Evolutionary conservation across 768 basidiomycete species (phyloP).

Genomic region (Tubosaeta sp.): DNA sequence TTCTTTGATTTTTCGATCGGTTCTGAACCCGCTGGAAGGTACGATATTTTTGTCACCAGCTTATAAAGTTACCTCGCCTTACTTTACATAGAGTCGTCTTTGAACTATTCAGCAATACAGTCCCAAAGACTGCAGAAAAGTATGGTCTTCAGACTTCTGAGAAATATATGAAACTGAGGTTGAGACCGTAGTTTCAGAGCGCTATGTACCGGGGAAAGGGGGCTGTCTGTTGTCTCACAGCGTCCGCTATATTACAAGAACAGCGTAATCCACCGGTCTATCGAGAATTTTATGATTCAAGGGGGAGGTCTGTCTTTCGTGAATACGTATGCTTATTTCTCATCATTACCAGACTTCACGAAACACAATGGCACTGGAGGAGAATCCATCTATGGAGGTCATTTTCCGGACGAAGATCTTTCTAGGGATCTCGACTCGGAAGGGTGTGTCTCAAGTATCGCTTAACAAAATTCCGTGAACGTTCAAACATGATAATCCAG

Average conservation of each 20-base stretch:
- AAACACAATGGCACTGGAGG: slow-evolving; percentile 77
- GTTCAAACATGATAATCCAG: slow-evolving; percentile 27
- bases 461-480: not conserved
- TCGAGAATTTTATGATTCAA: slow-evolving; percentile 77
- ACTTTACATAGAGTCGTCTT: slow-evolving; percentile 59
- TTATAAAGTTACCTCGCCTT: slow-evolving; percentile 10
- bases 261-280: slow-evolving; percentile 73
- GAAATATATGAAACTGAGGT: slow-evolving; percentile 8
- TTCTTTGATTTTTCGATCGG: slow-evolving; percentile 66
- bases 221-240: slow-evolving; percentile 58
- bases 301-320: slow-evolving; percentile 54
- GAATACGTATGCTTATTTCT: not conserved
- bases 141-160: slow-evolving; percentile 29
- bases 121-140: slow-evolving; percentile 82
- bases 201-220: slow-evolving; percentile 83
- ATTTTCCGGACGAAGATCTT: slow-evolving; percentile 78
- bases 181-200: slow-evolving; percentile 63
- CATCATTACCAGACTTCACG: slow-evolving; percentile 55
- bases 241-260: slow-evolving; percentile 81
- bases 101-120: slow-evolving; percentile 69
- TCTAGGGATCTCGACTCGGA: slow-evolving; percentile 57
- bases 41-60: slow-evolving; percentile 4
- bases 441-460: slow-evolving; percentile 39
- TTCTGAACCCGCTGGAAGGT: slow-evolving; percentile 54
- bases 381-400: slow-evolving; percentile 73